phyloP scores from a whole-genome alignment of 805 yeast genomes.

The Kregervanrija fluxuum region DNA sequence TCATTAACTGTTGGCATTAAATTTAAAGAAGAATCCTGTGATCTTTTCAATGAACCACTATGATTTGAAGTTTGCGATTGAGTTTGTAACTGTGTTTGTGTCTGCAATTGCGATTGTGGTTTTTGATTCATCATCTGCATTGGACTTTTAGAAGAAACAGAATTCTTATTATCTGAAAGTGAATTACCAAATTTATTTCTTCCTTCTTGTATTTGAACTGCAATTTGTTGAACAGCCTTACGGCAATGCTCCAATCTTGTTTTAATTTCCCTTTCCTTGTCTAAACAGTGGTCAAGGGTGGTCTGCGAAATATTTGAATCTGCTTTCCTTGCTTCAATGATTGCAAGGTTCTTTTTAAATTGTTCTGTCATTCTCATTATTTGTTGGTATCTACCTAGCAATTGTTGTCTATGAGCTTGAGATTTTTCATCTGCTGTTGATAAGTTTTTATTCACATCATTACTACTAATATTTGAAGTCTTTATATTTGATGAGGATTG shows the following conservation, averaged over 20 bases:
- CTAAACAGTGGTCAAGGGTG: slow-evolving; percentile 35
- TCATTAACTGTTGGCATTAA: too few species aligned
- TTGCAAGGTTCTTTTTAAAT: slow-evolving; percentile 42
- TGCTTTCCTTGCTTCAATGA: slow-evolving; percentile 40
- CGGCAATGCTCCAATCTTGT: slow-evolving; percentile 42
- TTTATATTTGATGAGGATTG: too few species aligned
- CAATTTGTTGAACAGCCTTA: slow-evolving; percentile 32
- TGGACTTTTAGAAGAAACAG: slow-evolving; percentile 3
- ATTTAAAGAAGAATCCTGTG: too few species aligned
- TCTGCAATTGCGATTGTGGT: slow-evolving; percentile 14
- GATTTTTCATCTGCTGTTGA: slow-evolving; percentile 9
- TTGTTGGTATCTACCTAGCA: slow-evolving; percentile 32
- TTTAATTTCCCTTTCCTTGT: slow-evolving; percentile 42
- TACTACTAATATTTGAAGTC: too few species aligned
- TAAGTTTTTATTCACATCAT: not conserved
- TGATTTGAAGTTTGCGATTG: slow-evolving; percentile 5
- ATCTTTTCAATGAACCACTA: not conserved
- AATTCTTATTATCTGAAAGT: slow-evolving; percentile 7
- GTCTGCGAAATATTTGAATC: slow-evolving; percentile 39
- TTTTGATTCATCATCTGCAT: not conserved
- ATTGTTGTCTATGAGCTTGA: slow-evolving; percentile 23
- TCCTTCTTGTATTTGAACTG: slow-evolving; percentile 29
- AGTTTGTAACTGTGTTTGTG: slow-evolving; percentile 5
- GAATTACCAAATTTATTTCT: too few species aligned
- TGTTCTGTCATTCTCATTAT: slow-evolving; percentile 42